A percentile compares a stretch with the other conserved stretches of the same genome.
Conservation (phyloP, 495 filamentous ascomycete genomes). For the Evansstolkia leycettana region DNA sequence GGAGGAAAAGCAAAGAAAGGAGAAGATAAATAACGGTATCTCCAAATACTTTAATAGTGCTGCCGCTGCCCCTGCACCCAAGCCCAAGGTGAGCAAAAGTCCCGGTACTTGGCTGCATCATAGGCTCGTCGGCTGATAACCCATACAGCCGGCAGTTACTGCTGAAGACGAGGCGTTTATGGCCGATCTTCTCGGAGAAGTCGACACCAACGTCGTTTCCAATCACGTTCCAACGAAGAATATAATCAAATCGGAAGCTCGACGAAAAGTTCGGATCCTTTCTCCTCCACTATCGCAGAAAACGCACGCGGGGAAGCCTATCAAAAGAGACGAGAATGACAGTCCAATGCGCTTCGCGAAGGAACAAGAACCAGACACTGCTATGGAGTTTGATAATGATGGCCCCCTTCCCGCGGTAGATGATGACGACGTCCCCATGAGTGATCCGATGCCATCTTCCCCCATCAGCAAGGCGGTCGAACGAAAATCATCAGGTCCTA, state of each 20-base stretch:
- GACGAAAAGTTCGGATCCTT: slow-evolving; percentile 65
- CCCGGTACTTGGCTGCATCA: background rate
- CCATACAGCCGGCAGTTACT: slow-evolving; percentile 39
- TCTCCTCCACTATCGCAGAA: slow-evolving; percentile 55
- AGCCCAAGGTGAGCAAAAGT: slow-evolving; percentile 64
- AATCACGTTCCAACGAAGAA: slow-evolving; percentile 43
- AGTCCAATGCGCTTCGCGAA: slow-evolving; percentile 18
- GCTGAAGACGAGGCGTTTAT: slow-evolving; percentile 83
- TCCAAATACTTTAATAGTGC: slow-evolving; percentile 85
- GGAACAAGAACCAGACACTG: slow-evolving; percentile 23
- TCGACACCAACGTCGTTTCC: slow-evolving; percentile 68
- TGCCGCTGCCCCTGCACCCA: slow-evolving; percentile 49
- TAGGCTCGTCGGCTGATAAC: background rate
- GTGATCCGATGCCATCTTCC: slow-evolving; percentile 76
- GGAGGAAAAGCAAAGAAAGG: slow-evolving; percentile 73
- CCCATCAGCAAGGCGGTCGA: slow-evolving; percentile 70
- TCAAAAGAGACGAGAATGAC: slow-evolving; percentile 32
- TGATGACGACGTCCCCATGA: slow-evolving; percentile 66
- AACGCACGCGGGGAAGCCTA: slow-evolving; percentile 29
- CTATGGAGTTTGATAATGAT: slow-evolving; percentile 39
- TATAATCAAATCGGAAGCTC: slow-evolving; percentile 56
- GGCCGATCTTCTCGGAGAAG: slow-evolving; percentile 71
- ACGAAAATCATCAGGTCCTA: slow-evolving; percentile 45
- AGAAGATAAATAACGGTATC: slow-evolving; percentile 82
- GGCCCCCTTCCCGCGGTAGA: slow-evolving; percentile 34